A percentile compares a stretch with the other conserved stretches of the same genome.
Evolutionary conservation across 306 rosid genomes (phyloP).

Genomic region (Rosa lucieae): DNA sequence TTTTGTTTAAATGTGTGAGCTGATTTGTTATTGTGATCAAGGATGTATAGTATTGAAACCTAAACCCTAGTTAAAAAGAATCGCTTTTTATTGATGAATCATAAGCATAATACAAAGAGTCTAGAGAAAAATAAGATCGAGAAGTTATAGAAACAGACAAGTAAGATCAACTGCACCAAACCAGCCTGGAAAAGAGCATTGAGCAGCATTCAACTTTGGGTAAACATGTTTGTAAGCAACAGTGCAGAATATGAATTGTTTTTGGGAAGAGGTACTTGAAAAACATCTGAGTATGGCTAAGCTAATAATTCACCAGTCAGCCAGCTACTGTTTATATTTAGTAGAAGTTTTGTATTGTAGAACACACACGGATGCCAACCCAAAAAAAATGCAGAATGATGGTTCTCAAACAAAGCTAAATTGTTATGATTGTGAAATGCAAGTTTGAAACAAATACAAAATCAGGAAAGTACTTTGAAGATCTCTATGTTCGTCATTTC

Average conservation of each 20-base stretch:
- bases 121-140: no score
- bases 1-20: no score
- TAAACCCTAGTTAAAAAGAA: no score
- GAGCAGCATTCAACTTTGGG: neutral
- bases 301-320: neutral
- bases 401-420: conserved; percentile 3
- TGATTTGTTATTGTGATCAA: no score
- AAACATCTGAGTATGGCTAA: neutral
- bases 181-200: no score
- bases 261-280: neutral
- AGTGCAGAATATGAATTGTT: neutral
- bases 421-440: neutral
- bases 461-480: conserved; percentile 64
- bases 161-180: neutral
- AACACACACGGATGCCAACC: neutral
- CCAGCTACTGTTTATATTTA: neutral
- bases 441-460: conserved; percentile 24
- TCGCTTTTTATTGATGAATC: no score
- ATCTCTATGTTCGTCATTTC: conserved; percentile 89
- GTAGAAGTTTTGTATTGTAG: neutral
- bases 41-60: no score
- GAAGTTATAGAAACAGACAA: neutral
- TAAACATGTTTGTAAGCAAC: neutral
- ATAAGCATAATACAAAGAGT: no score
- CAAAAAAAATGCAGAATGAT: neutral